A percentile compares a stretch with the other conserved stretches of the same genome.
phyloP scores from a whole-genome alignment of 306 rosid genomes.

The Mimosa bimucronata region DNA sequence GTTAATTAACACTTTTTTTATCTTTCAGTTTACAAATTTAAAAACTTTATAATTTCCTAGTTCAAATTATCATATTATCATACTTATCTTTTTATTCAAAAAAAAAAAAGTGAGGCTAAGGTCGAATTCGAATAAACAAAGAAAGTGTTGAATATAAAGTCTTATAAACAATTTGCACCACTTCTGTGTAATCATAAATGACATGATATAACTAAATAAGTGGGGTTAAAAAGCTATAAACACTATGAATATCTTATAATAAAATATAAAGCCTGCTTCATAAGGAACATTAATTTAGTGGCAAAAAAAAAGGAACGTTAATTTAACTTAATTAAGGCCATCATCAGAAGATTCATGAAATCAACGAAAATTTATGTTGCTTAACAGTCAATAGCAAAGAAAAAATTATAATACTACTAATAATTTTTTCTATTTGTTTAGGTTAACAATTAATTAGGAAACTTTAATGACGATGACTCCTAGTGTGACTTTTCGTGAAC shows the following conservation, averaged over 20 bases:
- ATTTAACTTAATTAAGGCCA: not conserved
- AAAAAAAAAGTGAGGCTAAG: not conserved
- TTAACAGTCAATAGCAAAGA: not conserved
- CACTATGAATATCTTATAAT: too few species aligned
- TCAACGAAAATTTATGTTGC: not conserved
- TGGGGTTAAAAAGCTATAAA: too few species aligned
- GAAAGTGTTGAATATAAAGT: not conserved
- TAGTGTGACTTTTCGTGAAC: not conserved
- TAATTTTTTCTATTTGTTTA: not conserved
- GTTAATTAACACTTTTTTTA: not conserved
- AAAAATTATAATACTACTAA: not conserved
- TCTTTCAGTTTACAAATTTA: not conserved
- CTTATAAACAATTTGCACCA: not conserved
- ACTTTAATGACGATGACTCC: not conserved
- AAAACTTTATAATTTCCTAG: not conserved
- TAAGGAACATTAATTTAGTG: not conserved
- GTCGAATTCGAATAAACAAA: not conserved
- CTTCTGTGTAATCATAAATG: not conserved
- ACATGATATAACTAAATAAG: not conserved
- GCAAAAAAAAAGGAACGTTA: too few species aligned
- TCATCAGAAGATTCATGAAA: not conserved
- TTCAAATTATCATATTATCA: not conserved
- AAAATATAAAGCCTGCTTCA: not conserved
- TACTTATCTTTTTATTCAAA: not conserved
- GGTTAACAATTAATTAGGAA: not conserved